Percentiles rank a stretch among this genome's conserved stretches.
These are phyloP conservation scores for Williopsis jadinii DNA, from an alignment of 1,139 yeast genomes.

Conservation along the genomic window DNA sequence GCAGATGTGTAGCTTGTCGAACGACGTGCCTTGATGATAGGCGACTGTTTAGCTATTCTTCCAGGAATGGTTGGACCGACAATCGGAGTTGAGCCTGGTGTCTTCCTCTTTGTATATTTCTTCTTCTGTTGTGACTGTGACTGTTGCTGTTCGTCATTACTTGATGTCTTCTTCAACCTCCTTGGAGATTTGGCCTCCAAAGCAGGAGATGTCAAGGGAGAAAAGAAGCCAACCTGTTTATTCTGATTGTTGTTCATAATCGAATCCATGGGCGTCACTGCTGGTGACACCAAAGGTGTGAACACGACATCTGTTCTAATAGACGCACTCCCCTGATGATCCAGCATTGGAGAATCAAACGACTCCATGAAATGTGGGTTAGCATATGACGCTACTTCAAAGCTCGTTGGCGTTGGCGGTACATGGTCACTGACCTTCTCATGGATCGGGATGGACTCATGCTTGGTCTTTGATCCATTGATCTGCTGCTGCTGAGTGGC, in stretches of 20 bases:
- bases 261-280: conserved; percentile 56
- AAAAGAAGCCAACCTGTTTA: conserved; percentile 24
- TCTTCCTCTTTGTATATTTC: conserved; percentile 23
- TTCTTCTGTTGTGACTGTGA: conserved; percentile 14
- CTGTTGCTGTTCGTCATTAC: conserved; percentile 1
- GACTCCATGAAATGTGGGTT: conserved; percentile 8
- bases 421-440: neutral
- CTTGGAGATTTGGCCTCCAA: conserved; percentile 33
- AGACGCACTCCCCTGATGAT: conserved; percentile 9
- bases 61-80: conserved; percentile 27
- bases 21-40: conserved; percentile 23
- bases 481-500: neutral
- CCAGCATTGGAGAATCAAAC: conserved; percentile 17
- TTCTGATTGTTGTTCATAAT: conserved; percentile 16
- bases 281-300: conserved; percentile 75
- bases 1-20: conserved; percentile 17
- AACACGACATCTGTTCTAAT: conserved; percentile 33
- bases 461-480: too few species aligned
- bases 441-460: too few species aligned
- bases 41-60: conserved; percentile 22
- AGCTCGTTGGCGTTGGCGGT: conserved; percentile 21
- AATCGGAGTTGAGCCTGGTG: conserved; percentile 31
- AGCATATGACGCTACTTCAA: conserved; percentile 9
- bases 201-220: conserved; percentile 62
- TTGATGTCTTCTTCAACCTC: conserved; percentile 14